Evolutionary conservation across 2,329 filamentous ascomycete genomes (phyloP).

Genomic region (Albifimbria verrucaria): DNA sequence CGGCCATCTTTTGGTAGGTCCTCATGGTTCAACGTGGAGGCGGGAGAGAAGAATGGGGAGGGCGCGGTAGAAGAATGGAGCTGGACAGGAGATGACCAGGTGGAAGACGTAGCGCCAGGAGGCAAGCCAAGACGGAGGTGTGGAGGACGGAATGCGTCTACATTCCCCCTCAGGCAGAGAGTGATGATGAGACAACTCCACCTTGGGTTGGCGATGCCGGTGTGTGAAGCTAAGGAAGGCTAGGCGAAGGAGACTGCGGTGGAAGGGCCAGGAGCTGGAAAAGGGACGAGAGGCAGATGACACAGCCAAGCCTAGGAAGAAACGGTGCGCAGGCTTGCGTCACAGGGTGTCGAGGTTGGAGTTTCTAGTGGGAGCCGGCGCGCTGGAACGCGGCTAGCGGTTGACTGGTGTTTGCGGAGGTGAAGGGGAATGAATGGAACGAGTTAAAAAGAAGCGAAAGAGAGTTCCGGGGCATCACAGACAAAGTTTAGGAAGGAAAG

Average conservation of each 20-base stretch:
- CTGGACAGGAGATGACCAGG: not conserved
- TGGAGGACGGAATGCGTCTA: not conserved
- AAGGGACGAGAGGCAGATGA: not conserved
- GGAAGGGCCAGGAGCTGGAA: not conserved
- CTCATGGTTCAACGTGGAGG: slow-evolving; percentile 7
- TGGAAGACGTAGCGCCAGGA: too few species aligned
- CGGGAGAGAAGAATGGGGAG: slow-evolving; percentile 7
- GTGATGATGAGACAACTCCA: not conserved
- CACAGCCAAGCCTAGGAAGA: too few species aligned
- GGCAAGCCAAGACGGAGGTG: not conserved
- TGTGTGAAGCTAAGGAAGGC: not conserved
- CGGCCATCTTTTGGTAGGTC: slow-evolving; percentile 21
- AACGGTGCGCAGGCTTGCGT: not conserved
- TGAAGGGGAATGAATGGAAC: too few species aligned
- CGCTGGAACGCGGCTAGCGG: too few species aligned
- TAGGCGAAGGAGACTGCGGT: not conserved
- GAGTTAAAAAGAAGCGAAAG: too few species aligned
- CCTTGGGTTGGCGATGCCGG: not conserved
- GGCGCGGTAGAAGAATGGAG: slow-evolving; percentile 5
- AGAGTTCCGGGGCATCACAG: too few species aligned
- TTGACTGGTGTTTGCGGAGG: too few species aligned
- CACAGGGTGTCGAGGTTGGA: not conserved
- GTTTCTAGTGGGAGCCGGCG: too few species aligned
- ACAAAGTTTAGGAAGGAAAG: too few species aligned
- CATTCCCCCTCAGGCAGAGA: not conserved